Evolutionary conservation across 352 stramenopile species (phyloP).

Genomic region (Halophytophthora batemanensis): DNA sequence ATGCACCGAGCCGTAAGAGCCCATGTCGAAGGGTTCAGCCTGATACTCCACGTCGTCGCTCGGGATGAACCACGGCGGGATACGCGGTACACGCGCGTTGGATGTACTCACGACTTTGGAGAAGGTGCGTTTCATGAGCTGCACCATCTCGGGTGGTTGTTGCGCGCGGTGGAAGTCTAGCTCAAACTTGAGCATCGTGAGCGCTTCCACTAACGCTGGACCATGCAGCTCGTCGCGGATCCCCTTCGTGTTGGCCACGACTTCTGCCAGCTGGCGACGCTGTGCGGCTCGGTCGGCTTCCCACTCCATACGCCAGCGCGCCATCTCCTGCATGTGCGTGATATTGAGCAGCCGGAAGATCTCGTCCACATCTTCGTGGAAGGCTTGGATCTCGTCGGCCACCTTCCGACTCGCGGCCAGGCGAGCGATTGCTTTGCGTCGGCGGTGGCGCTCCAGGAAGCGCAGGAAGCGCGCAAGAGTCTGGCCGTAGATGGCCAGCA

Average conservation of each 20-base stretch:
- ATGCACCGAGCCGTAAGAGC: conserved; percentile 15
- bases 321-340: conserved; percentile 21
- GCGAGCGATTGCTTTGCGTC: conserved; percentile 16
- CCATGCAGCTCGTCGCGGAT: conserved; percentile 8
- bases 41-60: conserved; percentile 13
- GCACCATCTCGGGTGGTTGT: conserved; percentile 9
- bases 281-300: conserved; percentile 9
- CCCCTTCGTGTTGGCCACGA: conserved; percentile 9
- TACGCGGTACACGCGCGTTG: conserved; percentile 6
- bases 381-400: conserved; percentile 6
- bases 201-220: conserved; percentile 15
- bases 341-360: conserved; percentile 21
- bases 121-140: conserved; percentile 15
- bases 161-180: too few species aligned
- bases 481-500: conserved; percentile 13
- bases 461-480: conserved; percentile 15
- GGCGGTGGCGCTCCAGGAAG: conserved; percentile 19
- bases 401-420: conserved; percentile 14
- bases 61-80: conserved; percentile 23
- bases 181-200: conserved; percentile 22
- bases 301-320: conserved; percentile 5
- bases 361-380: conserved; percentile 21
- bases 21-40: neutral
- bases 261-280: conserved; percentile 3
- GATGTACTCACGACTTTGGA: conserved; percentile 9